Evolutionary conservation across 208 protist genomes (phyloP).

Genomic region (Wallacemonas sp.): DNA sequence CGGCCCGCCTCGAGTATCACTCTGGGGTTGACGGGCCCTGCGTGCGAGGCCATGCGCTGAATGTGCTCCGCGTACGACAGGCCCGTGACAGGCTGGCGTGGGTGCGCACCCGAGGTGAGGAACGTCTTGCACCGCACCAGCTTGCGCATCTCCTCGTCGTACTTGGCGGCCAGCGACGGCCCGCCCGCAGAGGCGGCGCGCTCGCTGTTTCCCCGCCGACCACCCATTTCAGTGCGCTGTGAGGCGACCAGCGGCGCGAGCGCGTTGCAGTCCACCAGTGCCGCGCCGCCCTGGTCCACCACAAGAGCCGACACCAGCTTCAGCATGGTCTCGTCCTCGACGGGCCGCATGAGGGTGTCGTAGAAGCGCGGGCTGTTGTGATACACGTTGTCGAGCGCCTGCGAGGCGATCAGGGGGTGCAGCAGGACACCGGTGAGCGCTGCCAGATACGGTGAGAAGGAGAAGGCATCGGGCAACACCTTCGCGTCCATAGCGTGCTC

Average conservation of each 20-base stretch:
- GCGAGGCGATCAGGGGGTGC: constrained; percentile 58
- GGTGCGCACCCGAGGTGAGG: constrained; percentile 46
- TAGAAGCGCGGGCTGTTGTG: constrained; percentile 75
- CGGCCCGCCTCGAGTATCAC: constrained; percentile 44
- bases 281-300: constrained; percentile 34
- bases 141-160: constrained; percentile 39
- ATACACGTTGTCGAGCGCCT: constrained; percentile 67
- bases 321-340: constrained; percentile 64
- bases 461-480: constrained; percentile 42
- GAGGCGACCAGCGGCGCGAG: constrained; percentile 60
- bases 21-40: constrained; percentile 42
- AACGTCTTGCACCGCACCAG: constrained; percentile 56
- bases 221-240: neutral
- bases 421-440: constrained; percentile 77
- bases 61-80: constrained; percentile 21
- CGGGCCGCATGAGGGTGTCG: constrained; percentile 63
- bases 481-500: constrained; percentile 41
- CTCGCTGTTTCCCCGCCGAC: neutral
- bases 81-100: constrained; percentile 19
- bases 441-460: constrained; percentile 64
- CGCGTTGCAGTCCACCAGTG: constrained; percentile 80
- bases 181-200: neutral
- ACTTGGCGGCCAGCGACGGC: constrained; percentile 22
- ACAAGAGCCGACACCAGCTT: constrained; percentile 49
- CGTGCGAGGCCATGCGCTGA: constrained; percentile 27